Base-by-base conservation (phyloP, 2,329 filamentous ascomycete species). In the Cordyceps fumosorosea region DNA sequence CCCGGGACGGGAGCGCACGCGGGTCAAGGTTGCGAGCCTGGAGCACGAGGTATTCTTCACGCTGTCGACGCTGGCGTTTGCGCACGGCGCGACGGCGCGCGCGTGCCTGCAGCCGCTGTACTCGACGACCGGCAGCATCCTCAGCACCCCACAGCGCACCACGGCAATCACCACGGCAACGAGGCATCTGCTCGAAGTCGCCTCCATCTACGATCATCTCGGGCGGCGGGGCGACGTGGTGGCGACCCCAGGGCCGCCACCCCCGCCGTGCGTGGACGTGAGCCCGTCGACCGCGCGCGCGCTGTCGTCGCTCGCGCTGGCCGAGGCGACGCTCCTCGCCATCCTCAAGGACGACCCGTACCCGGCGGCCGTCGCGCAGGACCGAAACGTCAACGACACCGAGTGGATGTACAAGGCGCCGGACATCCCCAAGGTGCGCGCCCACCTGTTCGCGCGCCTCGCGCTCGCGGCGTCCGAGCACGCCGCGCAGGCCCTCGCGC, bases 321-420 rank as follows among this genome's bases (percentile, higher is more conserved):
- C 93, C 2, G 93, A 97, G 75, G 93, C 93, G 0, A 97, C 93
- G 0, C 81, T 98, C 1, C 83, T 97, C 1, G 91, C 91, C 0
- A 91, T 98, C 0, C 74, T 96, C 56, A 98, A 98, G 69, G 93
- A 98, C 71, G 95, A 99, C 70, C 92, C 93, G 0, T 98, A 97
- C 70, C 89, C 93, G 1, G 87, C 89, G 1, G 84, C 88, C 7
- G 88, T 96, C 2, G 86, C 91, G 0, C 90, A 96, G 69, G 85
- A 88, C 62, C 84, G 93, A 54, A 96, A 96, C 71, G 85, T 88
- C 59, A 86, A 88, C 67, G 91, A 93, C 73, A 91, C 84, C 64
- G 93, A 98, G 67, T 99, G 93, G 93, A 98, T 98, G 92, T 96
- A 95, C 74, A 91, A 89, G 69, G 84, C 91, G 0, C 91, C 93